Conservation (phyloP, 768 basidiomycete genomes). For the Hericium erinaceus region DNA sequence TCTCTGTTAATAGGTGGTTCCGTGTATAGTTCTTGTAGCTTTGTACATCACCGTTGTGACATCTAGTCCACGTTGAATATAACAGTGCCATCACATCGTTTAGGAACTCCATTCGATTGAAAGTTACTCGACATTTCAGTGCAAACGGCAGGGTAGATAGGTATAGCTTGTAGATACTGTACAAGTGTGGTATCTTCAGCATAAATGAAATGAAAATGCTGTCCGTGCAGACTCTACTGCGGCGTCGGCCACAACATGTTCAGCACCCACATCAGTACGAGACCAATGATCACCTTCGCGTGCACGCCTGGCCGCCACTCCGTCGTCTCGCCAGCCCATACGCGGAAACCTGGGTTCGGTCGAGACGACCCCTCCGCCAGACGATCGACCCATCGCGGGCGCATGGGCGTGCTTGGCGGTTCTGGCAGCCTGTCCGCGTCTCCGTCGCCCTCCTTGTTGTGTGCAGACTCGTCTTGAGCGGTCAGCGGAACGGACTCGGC, state of each 20-base stretch:
- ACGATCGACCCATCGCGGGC: constrained; percentile 42
- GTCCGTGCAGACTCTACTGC: background rate
- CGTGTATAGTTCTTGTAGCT: no score
- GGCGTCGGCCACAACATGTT: constrained; percentile 51
- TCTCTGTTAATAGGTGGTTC: background rate
- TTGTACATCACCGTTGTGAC: no score
- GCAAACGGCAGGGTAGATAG: background rate
- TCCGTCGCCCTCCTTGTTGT: constrained; percentile 21
- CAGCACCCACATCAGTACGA: constrained; percentile 50
- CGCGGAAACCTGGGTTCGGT: constrained; percentile 19
- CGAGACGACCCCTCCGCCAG: constrained; percentile 29
- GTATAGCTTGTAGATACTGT: background rate
- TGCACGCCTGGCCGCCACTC: constrained; percentile 32
- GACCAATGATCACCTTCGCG: constrained; percentile 31
- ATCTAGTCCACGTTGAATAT: no score
- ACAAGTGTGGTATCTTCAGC: background rate
- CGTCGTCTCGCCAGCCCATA: constrained; percentile 22
- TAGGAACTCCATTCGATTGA: no score
- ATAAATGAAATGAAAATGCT: background rate
- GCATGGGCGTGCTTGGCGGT: constrained; percentile 31
- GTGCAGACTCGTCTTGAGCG: background rate
- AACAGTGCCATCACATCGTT: no score
- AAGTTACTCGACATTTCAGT: background rate
- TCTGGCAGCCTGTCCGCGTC: constrained; percentile 22
- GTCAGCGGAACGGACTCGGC: background rate